phyloP scores from a whole-genome alignment of 2,329 filamentous ascomycete species.

The Ophiostoma sp. region DNA sequence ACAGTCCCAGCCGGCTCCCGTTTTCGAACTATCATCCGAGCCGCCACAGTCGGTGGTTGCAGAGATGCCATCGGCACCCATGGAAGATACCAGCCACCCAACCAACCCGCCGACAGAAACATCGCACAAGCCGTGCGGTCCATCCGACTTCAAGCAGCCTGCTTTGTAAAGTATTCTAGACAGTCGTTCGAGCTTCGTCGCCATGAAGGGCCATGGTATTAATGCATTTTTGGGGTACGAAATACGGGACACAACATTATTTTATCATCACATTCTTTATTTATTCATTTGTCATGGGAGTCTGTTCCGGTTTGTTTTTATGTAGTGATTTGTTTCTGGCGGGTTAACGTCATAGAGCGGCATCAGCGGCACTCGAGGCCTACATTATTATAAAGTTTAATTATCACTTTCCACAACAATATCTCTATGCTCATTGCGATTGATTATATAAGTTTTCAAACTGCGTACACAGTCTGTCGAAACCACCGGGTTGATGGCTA shows the following conservation, averaged over 20 bases:
- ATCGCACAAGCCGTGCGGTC: background rate
- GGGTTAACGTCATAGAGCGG: background rate
- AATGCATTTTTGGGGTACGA: background rate
- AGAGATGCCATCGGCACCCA: conserved; percentile 30
- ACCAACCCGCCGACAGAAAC: background rate
- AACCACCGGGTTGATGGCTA: too few relatives aligned
- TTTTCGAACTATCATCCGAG: background rate
- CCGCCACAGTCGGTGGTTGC: conserved; percentile 20
- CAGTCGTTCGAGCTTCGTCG: background rate
- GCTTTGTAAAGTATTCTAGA: background rate
- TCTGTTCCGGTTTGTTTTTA: background rate
- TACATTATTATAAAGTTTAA: background rate
- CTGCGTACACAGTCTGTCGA: too few relatives aligned
- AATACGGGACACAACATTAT: background rate
- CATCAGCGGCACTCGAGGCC: background rate
- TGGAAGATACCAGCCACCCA: background rate
- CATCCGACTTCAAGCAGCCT: background rate
- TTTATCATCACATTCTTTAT: background rate
- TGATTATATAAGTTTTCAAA: background rate
- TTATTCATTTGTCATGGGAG: background rate
- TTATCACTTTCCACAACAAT: background rate
- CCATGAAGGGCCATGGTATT: background rate
- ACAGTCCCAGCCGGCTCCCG: background rate
- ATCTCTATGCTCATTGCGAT: background rate
- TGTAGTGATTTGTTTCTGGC: background rate